Base-by-base conservation (phyloP, 2,329 filamentous ascomycete species). In the Penicillium sp. region DNA sequence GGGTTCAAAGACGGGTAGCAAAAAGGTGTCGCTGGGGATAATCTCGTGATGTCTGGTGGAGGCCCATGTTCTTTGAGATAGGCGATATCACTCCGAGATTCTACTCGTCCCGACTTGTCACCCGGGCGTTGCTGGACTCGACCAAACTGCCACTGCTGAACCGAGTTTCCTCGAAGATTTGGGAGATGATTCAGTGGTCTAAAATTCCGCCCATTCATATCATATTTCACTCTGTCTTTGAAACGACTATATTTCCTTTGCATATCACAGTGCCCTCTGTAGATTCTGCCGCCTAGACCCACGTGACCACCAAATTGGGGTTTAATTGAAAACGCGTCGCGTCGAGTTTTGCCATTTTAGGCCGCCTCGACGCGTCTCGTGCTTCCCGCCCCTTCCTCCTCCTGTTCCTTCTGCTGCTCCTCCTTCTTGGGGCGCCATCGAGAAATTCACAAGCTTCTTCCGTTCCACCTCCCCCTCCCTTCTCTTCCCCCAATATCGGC, bases 301-400 rank as follows among this genome's bases (percentile, higher is more conserved):
- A 43, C 41, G 39, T 37, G 39, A 37, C 41, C 14, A 17, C 12
- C 52, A 8, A 22, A 38, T 35, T 45, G 39, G 39, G 52, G 52
- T 35, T 47, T 47, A 77, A 77, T 76, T 75, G 72, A 67, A 66
- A 38, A 70, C 54, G 68, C 71, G 72, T 66, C 52, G 54, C 47
- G 54, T 62, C 50, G 15, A 42, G 35, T 53, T 42, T 53, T 53
- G 50, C 50, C 50, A 7, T 34, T 42, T 53, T 22, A 22, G 50
- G 50, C 37, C 50, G 35, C 37, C n/a, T 14, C 50, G 20, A 38
- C 65, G 58, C 59, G 62, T 55, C 42, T 22, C 45, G 50, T 25
- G 38, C 49, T 52, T 59, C 51, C 58, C 57, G 52, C 54, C 56
- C 61, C 57, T 59, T 61, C 63, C 20, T 20, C 20, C 20, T 20